Evolutionary conservation across 768 basidiomycete species (phyloP), one percentile per base, ranked within the genome.

Genomic region (Calocybe cyanea): DNA sequence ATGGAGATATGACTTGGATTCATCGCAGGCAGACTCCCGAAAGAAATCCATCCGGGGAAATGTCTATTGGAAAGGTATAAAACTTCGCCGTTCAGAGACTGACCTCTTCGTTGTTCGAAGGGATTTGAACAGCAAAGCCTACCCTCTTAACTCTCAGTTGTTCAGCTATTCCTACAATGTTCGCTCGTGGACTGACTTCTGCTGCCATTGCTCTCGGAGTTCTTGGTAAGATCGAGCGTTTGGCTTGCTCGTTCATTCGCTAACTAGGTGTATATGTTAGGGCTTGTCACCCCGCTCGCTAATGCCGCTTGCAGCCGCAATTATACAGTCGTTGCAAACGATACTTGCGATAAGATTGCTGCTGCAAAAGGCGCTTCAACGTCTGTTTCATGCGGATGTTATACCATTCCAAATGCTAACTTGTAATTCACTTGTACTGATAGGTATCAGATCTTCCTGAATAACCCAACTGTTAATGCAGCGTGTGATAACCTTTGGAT

Each of bases 371-470:
- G 67, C 48, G 71, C 69, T 21, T 77, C 78, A 7, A 75, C 74
- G 68, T 83, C 57, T 53, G 67, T 55, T 13, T 37, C 35, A 6
- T 28, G 25, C 25, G 11, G 25, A 5, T 5, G 25, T 5, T 28
- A 14, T n/a, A 6, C 34, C 34, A 6, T 35, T 28, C 25, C 25
- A n/a, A n/a, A 44, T 35, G 23, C 15, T 30, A 14, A 20, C 33
- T 31, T 36, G 31, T 36, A 28, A 24, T 34, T 39, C 20, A 41
- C 15, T 21, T 13, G 35, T 21, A 31, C 25, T 6, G 30, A 38
- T 46, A 80, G 78, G 0, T 81, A 70, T 65, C 84, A 87, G 61
- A 75, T 87, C 48, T 73, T 67, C 31, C 75, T 77, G 49, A 81
- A 79, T 61, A 51, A 55, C 4, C 72, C 63, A 21, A 49, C 58